phyloP scores from a whole-genome alignment of 495 filamentous ascomycete species.

The Annulohypoxylon bovei region DNA sequence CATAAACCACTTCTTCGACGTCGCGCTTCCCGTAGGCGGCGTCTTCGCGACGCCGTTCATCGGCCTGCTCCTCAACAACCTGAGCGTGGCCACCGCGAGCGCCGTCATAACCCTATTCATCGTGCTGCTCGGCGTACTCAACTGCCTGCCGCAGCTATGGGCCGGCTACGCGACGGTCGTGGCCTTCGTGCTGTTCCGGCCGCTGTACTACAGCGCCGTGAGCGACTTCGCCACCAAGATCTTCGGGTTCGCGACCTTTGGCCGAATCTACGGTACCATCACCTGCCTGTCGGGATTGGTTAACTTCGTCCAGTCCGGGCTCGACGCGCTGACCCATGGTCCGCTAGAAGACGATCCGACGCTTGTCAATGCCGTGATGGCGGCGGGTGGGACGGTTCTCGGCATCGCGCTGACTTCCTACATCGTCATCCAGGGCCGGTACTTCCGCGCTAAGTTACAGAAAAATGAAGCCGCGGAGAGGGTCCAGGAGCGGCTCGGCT shows the following conservation, averaged over 20 bases:
- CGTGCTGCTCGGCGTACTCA: conserved; percentile 58
- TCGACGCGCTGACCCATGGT: conserved; percentile 60
- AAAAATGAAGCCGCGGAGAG: conserved; percentile 11
- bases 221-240: conserved; percentile 68
- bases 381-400: conserved; percentile 40
- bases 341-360: conserved; percentile 55
- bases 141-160: conserved; percentile 45
- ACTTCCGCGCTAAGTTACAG: conserved; percentile 18
- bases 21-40: conserved; percentile 61
- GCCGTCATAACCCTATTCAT: conserved; percentile 54
- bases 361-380: conserved; percentile 56
- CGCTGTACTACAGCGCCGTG: conserved; percentile 61
- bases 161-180: conserved; percentile 46
- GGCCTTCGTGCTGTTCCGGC: conserved; percentile 46
- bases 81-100: conserved; percentile 58
- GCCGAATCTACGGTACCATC: conserved; percentile 64
- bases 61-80: conserved; percentile 58
- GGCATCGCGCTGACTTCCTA: conserved; percentile 35
- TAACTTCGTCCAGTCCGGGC: conserved; percentile 60
- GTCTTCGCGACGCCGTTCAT: conserved; percentile 62
- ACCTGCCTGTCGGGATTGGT: conserved; percentile 62
- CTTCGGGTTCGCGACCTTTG: conserved; percentile 66
- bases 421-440: conserved; percentile 28
- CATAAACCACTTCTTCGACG: conserved; percentile 62
- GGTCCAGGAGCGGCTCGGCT: conserved; percentile 25